Evolutionary conservation across 345 rosid genomes (phyloP).

Genomic region (Syzygium aqueum): DNA sequence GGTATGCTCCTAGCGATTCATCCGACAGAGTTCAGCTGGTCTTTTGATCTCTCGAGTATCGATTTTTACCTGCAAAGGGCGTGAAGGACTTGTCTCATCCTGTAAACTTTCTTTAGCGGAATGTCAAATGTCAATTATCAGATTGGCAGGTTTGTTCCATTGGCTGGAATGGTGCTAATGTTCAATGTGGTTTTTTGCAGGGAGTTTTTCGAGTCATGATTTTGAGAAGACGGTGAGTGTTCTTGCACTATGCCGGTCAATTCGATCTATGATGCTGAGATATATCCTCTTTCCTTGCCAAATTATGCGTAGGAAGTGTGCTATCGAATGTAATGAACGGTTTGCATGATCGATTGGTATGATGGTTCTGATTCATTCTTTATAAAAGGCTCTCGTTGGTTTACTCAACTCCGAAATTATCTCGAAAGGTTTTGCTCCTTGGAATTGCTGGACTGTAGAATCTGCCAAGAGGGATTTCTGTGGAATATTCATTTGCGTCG

Average conservation of each 20-base stretch:
- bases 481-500: neutral
- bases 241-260: neutral
- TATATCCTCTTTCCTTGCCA: neutral
- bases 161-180: neutral
- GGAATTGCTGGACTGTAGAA: neutral
- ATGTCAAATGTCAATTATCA: neutral
- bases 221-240: slow-evolving; percentile 48
- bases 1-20: neutral
- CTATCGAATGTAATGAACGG: neutral
- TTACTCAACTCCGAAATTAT: neutral
- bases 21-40: neutral
- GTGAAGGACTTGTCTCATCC: neutral
- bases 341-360: neutral
- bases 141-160: neutral
- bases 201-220: slow-evolving; percentile 31
- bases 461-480: neutral
- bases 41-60: neutral
- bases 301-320: neutral
- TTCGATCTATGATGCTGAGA: neutral
- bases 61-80: neutral
- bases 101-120: neutral
- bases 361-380: neutral
- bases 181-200: slow-evolving; percentile 16
- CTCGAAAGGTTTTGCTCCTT: neutral
- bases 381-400: neutral